Evolutionary conservation across 2,329 filamentous ascomycete species (phyloP).

Genomic region (Fusarium keratoplasticum): DNA sequence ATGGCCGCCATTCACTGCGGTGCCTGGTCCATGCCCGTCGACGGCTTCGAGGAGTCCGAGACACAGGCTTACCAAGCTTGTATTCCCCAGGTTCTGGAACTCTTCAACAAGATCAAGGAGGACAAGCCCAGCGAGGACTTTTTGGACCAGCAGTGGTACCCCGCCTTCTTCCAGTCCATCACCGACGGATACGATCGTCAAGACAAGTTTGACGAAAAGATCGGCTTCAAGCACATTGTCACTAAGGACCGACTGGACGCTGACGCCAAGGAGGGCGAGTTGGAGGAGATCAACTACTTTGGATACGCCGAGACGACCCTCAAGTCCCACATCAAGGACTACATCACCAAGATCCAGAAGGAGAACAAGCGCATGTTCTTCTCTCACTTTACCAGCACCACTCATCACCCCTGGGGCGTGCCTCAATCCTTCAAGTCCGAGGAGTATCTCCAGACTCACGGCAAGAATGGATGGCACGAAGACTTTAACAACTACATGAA

Average conservation of each 20-base stretch:
- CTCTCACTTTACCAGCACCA: conserved; percentile 52
- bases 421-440: conserved; percentile 32
- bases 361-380: conserved; percentile 51
- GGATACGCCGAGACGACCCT: conserved; percentile 49
- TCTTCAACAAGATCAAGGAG: conserved; percentile 48
- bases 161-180: conserved; percentile 51
- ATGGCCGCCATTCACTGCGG: conserved; percentile 57
- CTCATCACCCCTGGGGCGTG: conserved; percentile 48
- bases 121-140: conserved; percentile 34
- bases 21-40: conserved; percentile 51
- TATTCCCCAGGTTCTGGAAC: conserved; percentile 51
- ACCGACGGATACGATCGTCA: conserved; percentile 52
- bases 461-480: conserved; percentile 42
- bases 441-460: conserved; percentile 35
- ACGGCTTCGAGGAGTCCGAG: conserved; percentile 56
- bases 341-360: conserved; percentile 43
- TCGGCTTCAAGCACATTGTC: conserved; percentile 49
- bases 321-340: conserved; percentile 47
- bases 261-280: conserved; percentile 16
- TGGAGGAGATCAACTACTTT: conserved; percentile 49
- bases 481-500: conserved; percentile 52
- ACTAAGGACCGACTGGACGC: conserved; percentile 44
- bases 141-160: conserved; percentile 47
- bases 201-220: conserved; percentile 45
- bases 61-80: conserved; percentile 58